Conservation (phyloP, 176 grass and related monocot genomes). For the Oryza punctata region DNA sequence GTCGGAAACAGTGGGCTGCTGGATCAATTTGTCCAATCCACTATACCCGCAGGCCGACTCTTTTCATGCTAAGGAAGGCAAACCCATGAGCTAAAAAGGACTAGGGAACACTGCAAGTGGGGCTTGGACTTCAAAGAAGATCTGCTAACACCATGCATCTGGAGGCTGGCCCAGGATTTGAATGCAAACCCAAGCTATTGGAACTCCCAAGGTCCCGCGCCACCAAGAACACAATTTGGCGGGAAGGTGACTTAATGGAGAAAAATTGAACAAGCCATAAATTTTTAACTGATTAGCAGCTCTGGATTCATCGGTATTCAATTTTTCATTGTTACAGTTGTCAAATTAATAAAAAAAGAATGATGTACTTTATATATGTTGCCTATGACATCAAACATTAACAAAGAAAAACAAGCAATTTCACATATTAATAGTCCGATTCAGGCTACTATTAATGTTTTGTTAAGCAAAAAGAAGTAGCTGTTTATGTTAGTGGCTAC, state of each 20-base stretch:
- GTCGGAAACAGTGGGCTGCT: neutral
- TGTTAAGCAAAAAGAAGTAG: neutral
- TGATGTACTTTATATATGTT: neutral
- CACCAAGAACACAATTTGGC: neutral
- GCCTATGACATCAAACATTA: neutral
- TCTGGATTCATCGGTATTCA: neutral
- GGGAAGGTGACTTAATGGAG: neutral
- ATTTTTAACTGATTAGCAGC: neutral
- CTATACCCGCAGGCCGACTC: neutral
- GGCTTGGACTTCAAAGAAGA: neutral
- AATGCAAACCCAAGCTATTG: neutral
- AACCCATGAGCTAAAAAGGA: neutral
- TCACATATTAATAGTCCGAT: neutral
- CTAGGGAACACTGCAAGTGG: neutral
- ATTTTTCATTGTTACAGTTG: neutral
- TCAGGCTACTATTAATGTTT: slow-evolving; percentile 18
- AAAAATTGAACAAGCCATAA: neutral
- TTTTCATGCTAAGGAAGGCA: neutral
- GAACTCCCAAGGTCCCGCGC: neutral
- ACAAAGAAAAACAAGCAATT: neutral
- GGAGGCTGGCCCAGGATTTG: neutral
- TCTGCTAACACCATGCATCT: neutral
- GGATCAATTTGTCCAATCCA: neutral
- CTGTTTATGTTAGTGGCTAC: neutral
- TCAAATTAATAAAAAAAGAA: neutral